phyloP scores from a whole-genome alignment of 768 basidiomycete species.

The Mycena leptocephala region DNA sequence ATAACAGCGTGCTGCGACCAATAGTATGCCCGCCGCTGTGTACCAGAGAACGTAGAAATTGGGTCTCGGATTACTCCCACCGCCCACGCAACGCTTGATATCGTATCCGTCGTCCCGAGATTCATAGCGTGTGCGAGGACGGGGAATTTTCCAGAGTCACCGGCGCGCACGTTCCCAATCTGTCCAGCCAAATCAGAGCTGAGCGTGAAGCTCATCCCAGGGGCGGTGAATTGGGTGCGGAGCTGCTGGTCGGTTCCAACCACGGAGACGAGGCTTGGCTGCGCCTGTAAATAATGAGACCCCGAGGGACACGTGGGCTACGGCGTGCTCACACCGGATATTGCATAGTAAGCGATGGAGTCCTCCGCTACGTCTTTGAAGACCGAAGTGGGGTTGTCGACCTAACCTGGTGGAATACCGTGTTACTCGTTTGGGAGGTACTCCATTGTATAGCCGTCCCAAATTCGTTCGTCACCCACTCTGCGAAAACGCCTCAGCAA shows the following conservation, averaged over 20 bases:
- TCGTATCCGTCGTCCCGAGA: constrained; percentile 53
- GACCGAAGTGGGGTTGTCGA: no score
- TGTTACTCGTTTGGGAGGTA: no score
- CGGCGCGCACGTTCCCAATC: constrained; percentile 7
- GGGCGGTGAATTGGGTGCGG: background rate
- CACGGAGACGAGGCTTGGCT: constrained; percentile 19
- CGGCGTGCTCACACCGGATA: no score
- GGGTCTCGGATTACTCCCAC: constrained; percentile 59
- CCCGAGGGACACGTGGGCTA: no score
- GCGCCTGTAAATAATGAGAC: no score
- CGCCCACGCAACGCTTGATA: constrained; percentile 52
- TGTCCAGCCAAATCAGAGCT: constrained; percentile 8
- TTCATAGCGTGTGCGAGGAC: constrained; percentile 67
- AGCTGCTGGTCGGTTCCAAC: constrained; percentile 22
- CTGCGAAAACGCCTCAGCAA: no score
- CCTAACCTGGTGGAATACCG: no score
- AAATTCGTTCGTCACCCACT: no score
- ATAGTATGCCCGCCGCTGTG: constrained; percentile 55
- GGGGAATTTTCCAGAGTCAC: constrained; percentile 54
- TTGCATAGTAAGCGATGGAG: no score
- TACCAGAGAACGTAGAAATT: constrained; percentile 38
- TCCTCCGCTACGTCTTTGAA: no score
- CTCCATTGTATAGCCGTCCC: no score
- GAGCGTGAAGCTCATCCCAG: background rate
- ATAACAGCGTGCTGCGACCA: constrained; percentile 51